These are phyloP conservation scores for Aspergillus sp. DNA, from an alignment of 2,329 filamentous ascomycete genomes.

Conservation along the genomic window DNA sequence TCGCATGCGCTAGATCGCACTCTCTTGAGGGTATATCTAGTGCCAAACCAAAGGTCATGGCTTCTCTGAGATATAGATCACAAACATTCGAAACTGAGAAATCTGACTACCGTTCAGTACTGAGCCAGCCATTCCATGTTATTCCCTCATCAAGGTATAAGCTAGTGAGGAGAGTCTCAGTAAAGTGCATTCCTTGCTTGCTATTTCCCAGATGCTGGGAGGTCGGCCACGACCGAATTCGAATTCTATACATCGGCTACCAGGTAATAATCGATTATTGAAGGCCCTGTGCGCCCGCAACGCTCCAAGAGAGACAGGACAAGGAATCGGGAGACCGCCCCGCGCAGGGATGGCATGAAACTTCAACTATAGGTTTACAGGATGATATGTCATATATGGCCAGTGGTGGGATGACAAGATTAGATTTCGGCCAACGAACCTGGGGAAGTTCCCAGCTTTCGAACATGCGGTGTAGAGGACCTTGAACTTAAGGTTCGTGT, in stretches of 20 bases:
- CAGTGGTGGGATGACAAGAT: conserved; percentile 6
- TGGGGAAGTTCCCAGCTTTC: not conserved
- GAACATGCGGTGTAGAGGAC: conserved; percentile 25
- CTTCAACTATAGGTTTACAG: not conserved
- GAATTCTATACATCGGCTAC: not conserved
- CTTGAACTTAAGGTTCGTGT: not conserved
- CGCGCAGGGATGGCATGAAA: not conserved
- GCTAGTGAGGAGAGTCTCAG: no score
- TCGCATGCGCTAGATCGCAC: not conserved
- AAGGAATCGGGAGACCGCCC: conserved; percentile 3
- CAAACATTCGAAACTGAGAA: no score
- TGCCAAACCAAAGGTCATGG: no score
- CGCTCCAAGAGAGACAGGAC: conserved; percentile 26
- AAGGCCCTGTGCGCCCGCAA: not conserved
- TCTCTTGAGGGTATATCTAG: no score
- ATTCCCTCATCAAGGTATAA: no score
- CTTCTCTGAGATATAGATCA: no score
- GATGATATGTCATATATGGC: conserved; percentile 15
- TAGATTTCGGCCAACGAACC: conserved; percentile 9
- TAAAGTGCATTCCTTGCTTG: not conserved
- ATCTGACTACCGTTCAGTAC: no score
- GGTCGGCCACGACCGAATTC: not conserved
- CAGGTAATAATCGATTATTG: not conserved
- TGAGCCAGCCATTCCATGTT: not conserved
- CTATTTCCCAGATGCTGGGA: not conserved